A percentile compares a stretch with the other conserved stretches of the same genome.
Evolutionary conservation across 306 rosid genomes (phyloP).

Genomic region (Ormosia emarginata): DNA sequence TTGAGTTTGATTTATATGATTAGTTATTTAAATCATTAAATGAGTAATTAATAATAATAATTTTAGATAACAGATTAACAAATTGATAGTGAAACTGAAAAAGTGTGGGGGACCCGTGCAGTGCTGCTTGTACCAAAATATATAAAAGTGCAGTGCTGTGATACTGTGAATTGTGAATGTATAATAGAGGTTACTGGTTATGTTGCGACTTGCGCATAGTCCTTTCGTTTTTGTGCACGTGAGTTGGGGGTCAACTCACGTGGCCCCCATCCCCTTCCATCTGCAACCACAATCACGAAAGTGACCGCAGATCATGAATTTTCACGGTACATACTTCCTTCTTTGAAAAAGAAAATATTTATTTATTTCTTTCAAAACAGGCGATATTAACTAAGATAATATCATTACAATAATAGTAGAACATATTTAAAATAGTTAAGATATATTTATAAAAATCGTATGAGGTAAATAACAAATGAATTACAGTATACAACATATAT

Average conservation of each 20-base stretch:
- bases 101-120: not conserved
- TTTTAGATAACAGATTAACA: no score
- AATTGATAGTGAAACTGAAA: not conserved
- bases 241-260: slow-evolving; percentile 47
- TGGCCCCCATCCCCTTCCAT: slow-evolving; percentile 44
- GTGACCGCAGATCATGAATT: slow-evolving; percentile 31
- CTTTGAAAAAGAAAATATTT: not conserved
- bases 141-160: not conserved
- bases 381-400: no score
- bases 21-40: no score
- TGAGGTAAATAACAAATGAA: no score
- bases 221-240: slow-evolving; percentile 43
- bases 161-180: not conserved
- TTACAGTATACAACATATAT: no score
- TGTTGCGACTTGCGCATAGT: not conserved
- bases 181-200: not conserved
- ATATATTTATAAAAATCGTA: no score
- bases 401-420: no score
- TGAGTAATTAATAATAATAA: no score
- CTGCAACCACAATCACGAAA: slow-evolving; percentile 23
- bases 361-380: no score
- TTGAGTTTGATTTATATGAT: no score
- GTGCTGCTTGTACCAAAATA: no score
- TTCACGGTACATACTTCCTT: slow-evolving; percentile 21
- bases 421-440: no score